These are phyloP conservation scores for Tilletia indica DNA, from an alignment of 1,284 basidiomycete genomes.

Conservation along the genomic window DNA sequence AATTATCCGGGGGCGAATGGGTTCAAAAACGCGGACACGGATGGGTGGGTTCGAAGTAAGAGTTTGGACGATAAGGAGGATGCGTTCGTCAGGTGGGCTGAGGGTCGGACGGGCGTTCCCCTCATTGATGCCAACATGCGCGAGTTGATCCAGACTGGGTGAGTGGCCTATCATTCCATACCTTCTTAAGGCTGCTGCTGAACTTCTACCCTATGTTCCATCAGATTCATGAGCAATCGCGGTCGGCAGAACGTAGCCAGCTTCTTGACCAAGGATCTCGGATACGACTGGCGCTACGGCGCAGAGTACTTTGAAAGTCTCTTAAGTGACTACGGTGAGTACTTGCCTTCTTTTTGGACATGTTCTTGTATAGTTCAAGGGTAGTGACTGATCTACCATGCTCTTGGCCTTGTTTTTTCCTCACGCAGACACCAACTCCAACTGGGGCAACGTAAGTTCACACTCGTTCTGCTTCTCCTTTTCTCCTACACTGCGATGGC, in stretches of 20 bases:
- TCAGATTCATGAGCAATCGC: slow-evolving; percentile 62
- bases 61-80: slow-evolving; percentile 30
- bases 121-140: slow-evolving; percentile 49
- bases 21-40: slow-evolving; percentile 15
- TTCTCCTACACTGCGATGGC: neutral
- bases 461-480: too few relatives aligned
- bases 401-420: neutral
- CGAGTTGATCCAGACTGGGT: slow-evolving; percentile 45
- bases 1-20: slow-evolving; percentile 15
- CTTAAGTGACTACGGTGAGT: slow-evolving; percentile 43
- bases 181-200: neutral
- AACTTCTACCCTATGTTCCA: neutral
- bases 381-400: neutral
- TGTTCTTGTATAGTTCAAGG: slow-evolving; percentile 7
- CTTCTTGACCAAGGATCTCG: slow-evolving; percentile 45
- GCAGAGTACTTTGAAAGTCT: slow-evolving; percentile 45
- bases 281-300: slow-evolving; percentile 43
- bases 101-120: slow-evolving; percentile 39
- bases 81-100: slow-evolving; percentile 38
- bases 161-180: slow-evolving; percentile 13
- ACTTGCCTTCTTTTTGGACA: neutral
- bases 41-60: slow-evolving; percentile 34
- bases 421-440: slow-evolving; percentile 2
- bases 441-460: slow-evolving; percentile 14
- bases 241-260: slow-evolving; percentile 45